Evolutionary conservation across 352 stramenopile species (phyloP), one percentile per base, ranked within the genome.

Genomic region (Globisporangium apiculatum): DNA sequence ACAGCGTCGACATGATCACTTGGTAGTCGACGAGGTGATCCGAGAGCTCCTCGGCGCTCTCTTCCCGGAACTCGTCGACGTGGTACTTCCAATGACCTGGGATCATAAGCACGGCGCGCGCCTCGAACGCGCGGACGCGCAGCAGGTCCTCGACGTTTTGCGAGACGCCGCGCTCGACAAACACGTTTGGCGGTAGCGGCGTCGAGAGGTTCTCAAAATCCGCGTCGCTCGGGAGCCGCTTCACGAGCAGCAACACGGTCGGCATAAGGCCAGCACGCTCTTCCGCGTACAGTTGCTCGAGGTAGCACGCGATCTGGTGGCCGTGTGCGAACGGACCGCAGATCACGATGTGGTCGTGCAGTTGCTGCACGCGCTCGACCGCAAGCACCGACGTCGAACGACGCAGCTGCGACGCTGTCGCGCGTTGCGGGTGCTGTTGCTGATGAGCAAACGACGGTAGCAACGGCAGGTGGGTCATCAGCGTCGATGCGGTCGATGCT

Each of bases 1-100:
- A 76, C 15, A 85, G 48, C 11, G 74, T 82, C 12, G 78, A 85
- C 73, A 83, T 80, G 62, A 85, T 82, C 42, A 86, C 75, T 55
- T 83, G 72, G 57, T 87, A 87, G 55, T 87, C 77, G 3, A 82
- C 54, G 24, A 88, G 60, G 17, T 85, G 72, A 40, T 73, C 64
- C 15, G 64, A 68, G 15, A 76, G 57, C 53, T 76, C 66, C 15
- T 77, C 69, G 0, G 61, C 51, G n/a, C 55, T 72, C 36, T 68
- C 67, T 14, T 78, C 61, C 41, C 59, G 57, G 35, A 69, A 55
- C 46, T 78, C 70, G 48, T 76, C 71, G 18, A 75, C 63, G 51
- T 76, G 69, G 46, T 65, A 68, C 48, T 73, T 72, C 72, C 69
- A 80, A 59, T 71, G 71, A 0, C 66, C 67, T 6, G 75, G 72